Percentiles rank a stretch among this genome's conserved stretches.
These are phyloP conservation scores for Coprinellus aureogranulatus DNA, from an alignment of 768 basidiomycete genomes.

Conservation along the genomic window DNA sequence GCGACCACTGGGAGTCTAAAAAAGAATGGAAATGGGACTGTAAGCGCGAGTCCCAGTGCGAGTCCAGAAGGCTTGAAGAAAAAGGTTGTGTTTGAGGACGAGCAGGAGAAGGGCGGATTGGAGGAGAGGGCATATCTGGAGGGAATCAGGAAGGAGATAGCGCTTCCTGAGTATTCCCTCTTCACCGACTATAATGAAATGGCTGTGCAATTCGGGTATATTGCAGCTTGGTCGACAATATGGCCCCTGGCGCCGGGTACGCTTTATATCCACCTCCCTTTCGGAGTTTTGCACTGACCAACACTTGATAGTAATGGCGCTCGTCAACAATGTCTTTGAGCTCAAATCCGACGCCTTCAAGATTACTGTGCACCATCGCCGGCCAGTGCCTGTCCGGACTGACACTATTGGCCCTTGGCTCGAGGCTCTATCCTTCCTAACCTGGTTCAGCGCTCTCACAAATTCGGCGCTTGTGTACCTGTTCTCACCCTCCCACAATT, in stretches of 20 bases:
- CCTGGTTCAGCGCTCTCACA: constrained; percentile 86
- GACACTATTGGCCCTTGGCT: constrained; percentile 96
- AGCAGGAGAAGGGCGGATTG: constrained; percentile 51
- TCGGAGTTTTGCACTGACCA: constrained; percentile 1
- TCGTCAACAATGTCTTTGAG: constrained; percentile 92
- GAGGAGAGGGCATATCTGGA: constrained; percentile 82
- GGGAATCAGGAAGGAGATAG: constrained; percentile 70
- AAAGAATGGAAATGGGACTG: constrained; percentile 8
- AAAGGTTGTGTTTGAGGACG: constrained; percentile 70
- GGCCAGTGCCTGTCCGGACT: constrained; percentile 82
- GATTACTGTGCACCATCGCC: constrained; percentile 78
- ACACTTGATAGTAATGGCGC: constrained; percentile 58
- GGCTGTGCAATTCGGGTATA: constrained; percentile 93
- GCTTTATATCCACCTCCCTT: constrained; percentile 16
- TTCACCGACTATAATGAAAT: constrained; percentile 95
- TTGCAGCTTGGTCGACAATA: constrained; percentile 87
- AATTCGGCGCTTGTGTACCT: constrained; percentile 91
- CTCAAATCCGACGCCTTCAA: constrained; percentile 94
- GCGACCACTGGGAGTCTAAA: constrained; percentile 12
- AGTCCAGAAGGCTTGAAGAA: constrained; percentile 45
- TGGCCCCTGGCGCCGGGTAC: constrained; percentile 87
- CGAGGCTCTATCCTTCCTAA: constrained; percentile 79
- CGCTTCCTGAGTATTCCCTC: constrained; percentile 75
- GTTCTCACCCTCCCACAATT: constrained; percentile 53
- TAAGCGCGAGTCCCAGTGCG: constrained; percentile 19